These are phyloP conservation scores for Geum urbanum DNA, from an alignment of 306 rosid species.

Conservation along the genomic window DNA sequence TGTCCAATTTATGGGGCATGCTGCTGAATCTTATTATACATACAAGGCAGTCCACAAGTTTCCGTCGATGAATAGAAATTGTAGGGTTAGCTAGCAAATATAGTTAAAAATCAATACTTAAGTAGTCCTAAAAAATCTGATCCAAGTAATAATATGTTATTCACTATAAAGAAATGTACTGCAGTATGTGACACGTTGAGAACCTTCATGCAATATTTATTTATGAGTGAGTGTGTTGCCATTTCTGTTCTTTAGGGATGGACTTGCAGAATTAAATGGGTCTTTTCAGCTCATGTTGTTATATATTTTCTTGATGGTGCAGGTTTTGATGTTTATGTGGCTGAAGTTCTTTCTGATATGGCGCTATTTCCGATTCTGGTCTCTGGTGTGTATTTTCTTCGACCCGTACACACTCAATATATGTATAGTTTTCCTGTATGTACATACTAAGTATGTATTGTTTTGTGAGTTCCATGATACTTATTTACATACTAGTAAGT, in stretches of 20 bases:
- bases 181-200: neutral
- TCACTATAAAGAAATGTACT: neutral
- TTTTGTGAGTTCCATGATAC: neutral
- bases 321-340: conserved; percentile 98
- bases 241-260: no score
- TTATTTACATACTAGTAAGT: neutral
- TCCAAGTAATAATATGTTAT: neutral
- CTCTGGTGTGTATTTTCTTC: conserved; percentile 54
- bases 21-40: neutral
- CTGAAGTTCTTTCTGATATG: conserved; percentile 81
- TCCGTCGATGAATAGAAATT: neutral
- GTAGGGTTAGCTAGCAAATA: neutral
- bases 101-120: neutral
- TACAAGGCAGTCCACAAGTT: neutral
- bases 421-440: no score
- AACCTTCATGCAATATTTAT: neutral
- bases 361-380: conserved; percentile 95
- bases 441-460: neutral
- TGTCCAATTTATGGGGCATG: neutral
- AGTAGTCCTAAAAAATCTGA: neutral
- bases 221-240: no score
- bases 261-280: no score
- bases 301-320: conserved; percentile 31
- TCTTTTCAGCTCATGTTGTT: neutral
- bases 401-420: neutral